phyloP scores from a whole-genome alignment of 78 protist species.

The Dictyostelium brefeldianum region DNA sequence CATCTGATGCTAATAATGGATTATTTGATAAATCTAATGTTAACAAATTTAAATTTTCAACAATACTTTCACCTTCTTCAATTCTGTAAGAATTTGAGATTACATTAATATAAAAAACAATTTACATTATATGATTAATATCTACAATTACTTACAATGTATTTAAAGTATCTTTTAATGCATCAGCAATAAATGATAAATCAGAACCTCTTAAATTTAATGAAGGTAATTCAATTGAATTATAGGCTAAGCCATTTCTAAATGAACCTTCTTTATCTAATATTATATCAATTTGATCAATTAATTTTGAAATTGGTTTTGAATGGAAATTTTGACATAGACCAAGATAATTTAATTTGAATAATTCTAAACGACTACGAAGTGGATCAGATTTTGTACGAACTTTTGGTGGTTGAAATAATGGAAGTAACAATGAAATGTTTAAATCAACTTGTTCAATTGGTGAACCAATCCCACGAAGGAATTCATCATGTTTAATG shows the following conservation, averaged over 20 bases:
- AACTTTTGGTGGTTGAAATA: slow-evolving; percentile 49
- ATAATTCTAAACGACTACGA: slow-evolving; percentile 67
- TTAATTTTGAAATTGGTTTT: slow-evolving; percentile 31
- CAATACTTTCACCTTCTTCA: slow-evolving; percentile 69
- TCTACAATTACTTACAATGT: slow-evolving; percentile 10
- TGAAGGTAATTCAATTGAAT: slow-evolving; percentile 26
- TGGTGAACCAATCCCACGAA: slow-evolving; percentile 47
- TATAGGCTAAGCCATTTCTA: slow-evolving; percentile 29
- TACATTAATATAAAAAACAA: background rate
- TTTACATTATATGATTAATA: background rate
- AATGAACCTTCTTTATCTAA: slow-evolving; percentile 73
- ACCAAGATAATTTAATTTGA: slow-evolving; percentile 45
- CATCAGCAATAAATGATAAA: slow-evolving; percentile 75
- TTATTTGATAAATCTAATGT: slow-evolving; percentile 60
- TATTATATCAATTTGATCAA: slow-evolving; percentile 63
- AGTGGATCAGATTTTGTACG: slow-evolving; percentile 56
- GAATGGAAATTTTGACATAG: slow-evolving; percentile 48
- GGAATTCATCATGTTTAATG: slow-evolving; percentile 34
- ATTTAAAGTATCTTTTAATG: slow-evolving; percentile 58
- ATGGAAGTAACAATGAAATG: slow-evolving; percentile 15
- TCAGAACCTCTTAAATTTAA: slow-evolving; percentile 46
- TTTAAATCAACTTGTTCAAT: slow-evolving; percentile 33
- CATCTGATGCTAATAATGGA: slow-evolving; percentile 49
- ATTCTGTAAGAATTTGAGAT: too few relatives aligned
- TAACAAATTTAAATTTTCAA: slow-evolving; percentile 50